A percentile compares a stretch with the other conserved stretches of the same genome.
Evolutionary conservation across 805 yeast genomes (phyloP).

Genomic region (Cyberlindnera misumaiensis): DNA sequence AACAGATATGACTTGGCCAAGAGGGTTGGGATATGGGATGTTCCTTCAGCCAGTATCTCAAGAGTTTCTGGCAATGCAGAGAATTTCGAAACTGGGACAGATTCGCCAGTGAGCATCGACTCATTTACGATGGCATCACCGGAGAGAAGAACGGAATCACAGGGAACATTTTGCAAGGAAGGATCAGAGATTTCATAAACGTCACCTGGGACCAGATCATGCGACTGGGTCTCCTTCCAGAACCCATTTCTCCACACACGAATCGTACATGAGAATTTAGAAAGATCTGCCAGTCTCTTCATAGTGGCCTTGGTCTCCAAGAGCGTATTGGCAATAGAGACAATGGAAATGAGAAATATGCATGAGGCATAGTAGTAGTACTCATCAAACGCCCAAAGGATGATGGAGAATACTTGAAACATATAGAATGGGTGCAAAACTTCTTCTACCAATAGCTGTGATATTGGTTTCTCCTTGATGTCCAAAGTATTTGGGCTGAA

Average conservation of each 20-base stretch:
- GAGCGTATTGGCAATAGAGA: slow-evolving; percentile 74
- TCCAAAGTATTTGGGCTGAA: slow-evolving; percentile 76
- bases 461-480: slow-evolving; percentile 63
- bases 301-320: slow-evolving; percentile 80
- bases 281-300: slow-evolving; percentile 62
- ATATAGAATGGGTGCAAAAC: slow-evolving; percentile 92
- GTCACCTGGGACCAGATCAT: slow-evolving; percentile 92
- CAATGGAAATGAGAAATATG: slow-evolving; percentile 77
- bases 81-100: slow-evolving; percentile 87
- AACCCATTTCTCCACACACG: slow-evolving; percentile 89
- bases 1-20: slow-evolving; percentile 73
- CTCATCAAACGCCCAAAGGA: slow-evolving; percentile 87
- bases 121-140: slow-evolving; percentile 98
- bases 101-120: slow-evolving; percentile 96
- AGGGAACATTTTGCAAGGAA: slow-evolving; percentile 64
- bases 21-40: slow-evolving; percentile 50
- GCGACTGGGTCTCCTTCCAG: slow-evolving; percentile 76
- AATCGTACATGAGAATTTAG: slow-evolving; percentile 70
- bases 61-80: slow-evolving; percentile 61
- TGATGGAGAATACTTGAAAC: slow-evolving; percentile 87
- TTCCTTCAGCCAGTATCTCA: slow-evolving; percentile 41
- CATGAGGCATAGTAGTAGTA: slow-evolving; percentile 93
- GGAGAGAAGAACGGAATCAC: slow-evolving; percentile 78
- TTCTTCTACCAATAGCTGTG: slow-evolving; percentile 71
- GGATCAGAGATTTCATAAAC: slow-evolving; percentile 90